Percentiles rank a stretch among this genome's conserved stretches.
Conservation (phyloP, 495 filamentous ascomycete genomes). For the Astrocystis sublimbata region DNA sequence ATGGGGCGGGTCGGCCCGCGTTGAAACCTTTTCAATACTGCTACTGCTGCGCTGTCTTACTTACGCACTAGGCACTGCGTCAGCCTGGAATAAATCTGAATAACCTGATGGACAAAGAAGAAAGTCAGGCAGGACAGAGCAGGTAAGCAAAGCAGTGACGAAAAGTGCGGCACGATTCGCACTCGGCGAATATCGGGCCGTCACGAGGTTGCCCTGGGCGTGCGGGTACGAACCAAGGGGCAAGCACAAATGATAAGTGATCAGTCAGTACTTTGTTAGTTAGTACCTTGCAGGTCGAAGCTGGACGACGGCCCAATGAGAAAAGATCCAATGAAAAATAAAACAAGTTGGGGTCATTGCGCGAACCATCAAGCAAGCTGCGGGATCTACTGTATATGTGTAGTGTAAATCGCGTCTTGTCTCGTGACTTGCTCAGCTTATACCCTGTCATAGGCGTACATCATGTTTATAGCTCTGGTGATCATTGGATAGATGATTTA, state of each 20-base stretch:
- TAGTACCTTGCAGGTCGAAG: too few relatives aligned
- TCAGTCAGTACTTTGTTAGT: too few relatives aligned
- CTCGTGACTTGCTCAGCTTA: too few relatives aligned
- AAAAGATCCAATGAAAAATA: not conserved
- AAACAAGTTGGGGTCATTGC: constrained; percentile 5
- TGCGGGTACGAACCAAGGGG: not conserved
- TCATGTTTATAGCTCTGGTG: too few relatives aligned
- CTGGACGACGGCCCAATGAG: too few relatives aligned
- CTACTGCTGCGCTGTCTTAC: not conserved
- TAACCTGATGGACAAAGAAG: not conserved
- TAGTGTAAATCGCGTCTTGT: too few relatives aligned
- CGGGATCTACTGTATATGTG: too few relatives aligned
- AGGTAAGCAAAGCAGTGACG: not conserved
- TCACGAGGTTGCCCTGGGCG: not conserved
- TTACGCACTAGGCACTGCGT: not conserved
- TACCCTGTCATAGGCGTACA: too few relatives aligned
- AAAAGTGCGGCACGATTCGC: not conserved
- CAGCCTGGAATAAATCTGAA: not conserved
- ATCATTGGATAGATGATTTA: not conserved
- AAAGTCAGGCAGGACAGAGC: not conserved
- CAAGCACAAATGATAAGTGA: not conserved
- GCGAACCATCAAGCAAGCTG: constrained; percentile 8
- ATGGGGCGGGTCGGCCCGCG: not conserved
- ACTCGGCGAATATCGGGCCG: not conserved
- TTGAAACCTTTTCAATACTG: not conserved